Evolutionary conservation across 306 rosid genomes (phyloP).

Genomic region (Pyrus bretschneideri): DNA sequence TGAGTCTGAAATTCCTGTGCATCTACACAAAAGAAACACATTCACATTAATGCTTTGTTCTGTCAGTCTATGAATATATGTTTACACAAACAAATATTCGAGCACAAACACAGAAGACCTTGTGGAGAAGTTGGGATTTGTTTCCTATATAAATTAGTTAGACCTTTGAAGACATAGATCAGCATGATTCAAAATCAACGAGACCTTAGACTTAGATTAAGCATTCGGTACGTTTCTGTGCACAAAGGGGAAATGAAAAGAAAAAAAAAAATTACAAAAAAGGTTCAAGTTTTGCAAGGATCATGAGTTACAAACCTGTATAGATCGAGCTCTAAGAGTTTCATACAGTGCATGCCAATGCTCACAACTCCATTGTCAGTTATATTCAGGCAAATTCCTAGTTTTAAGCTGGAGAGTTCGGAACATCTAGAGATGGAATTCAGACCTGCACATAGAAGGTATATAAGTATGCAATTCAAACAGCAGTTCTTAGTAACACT

Average conservation of each 20-base stretch:
- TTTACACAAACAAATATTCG: background rate
- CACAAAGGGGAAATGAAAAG: background rate
- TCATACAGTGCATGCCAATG: conserved; percentile 65
- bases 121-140: background rate
- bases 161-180: background rate
- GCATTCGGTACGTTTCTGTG: background rate
- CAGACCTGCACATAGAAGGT: conserved; percentile 46
- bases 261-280: too few relatives aligned
- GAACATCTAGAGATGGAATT: conserved; percentile 63
- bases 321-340: conserved; percentile 73
- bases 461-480: conserved; percentile 16
- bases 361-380: conserved; percentile 60
- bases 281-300: background rate
- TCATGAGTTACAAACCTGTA: conserved; percentile 57
- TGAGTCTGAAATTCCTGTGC: conserved; percentile 64
- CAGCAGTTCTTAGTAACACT: conserved; percentile 2
- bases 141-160: background rate
- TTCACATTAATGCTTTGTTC: background rate
- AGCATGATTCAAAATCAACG: background rate
- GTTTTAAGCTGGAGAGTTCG: conserved; percentile 57
- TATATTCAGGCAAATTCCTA: conserved; percentile 88
- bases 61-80: background rate
- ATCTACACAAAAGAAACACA: conserved; percentile 42
- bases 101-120: background rate
- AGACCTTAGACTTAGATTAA: background rate